phyloP scores from a whole-genome alignment of 768 basidiomycete species.

The Boletus pseudo-olivaceus region DNA sequence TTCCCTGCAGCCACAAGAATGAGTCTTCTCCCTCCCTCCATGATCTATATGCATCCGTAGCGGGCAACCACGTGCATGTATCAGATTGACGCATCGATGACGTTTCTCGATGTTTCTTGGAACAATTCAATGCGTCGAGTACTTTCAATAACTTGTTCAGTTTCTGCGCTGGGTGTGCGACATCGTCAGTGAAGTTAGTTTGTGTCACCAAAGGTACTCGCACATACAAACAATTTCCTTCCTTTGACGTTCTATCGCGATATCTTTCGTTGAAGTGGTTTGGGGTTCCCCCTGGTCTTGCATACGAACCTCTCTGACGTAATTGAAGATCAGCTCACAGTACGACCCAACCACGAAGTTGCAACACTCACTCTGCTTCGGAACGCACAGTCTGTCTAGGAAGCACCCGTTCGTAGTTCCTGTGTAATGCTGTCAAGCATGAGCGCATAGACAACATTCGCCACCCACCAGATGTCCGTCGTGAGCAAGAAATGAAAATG shows the following conservation, averaged over 20 bases:
- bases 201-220: not conserved
- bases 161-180: not conserved
- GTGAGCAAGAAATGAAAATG: slow-evolving; percentile 11
- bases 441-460: not conserved
- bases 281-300: not conserved
- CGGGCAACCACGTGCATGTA: slow-evolving; percentile 14
- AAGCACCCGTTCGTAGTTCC: not conserved
- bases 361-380: not conserved
- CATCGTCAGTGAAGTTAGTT: not conserved
- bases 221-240: slow-evolving; percentile 4
- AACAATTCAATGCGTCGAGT: not conserved
- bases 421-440: not conserved
- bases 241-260: not conserved
- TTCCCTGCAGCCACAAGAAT: slow-evolving; percentile 17
- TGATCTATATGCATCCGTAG: not conserved
- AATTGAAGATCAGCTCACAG: not conserved
- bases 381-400: not conserved
- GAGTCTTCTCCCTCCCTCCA: slow-evolving; percentile 2
- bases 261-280: not conserved
- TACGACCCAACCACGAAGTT: not conserved
- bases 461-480: slow-evolving; percentile 10
- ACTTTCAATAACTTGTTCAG: not conserved
- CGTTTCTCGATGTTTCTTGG: not conserved
- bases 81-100: not conserved
- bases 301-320: not conserved